Base-by-base conservation (phyloP, 495 filamentous ascomycete species). In the Thermothielavioides terrestris region DNA sequence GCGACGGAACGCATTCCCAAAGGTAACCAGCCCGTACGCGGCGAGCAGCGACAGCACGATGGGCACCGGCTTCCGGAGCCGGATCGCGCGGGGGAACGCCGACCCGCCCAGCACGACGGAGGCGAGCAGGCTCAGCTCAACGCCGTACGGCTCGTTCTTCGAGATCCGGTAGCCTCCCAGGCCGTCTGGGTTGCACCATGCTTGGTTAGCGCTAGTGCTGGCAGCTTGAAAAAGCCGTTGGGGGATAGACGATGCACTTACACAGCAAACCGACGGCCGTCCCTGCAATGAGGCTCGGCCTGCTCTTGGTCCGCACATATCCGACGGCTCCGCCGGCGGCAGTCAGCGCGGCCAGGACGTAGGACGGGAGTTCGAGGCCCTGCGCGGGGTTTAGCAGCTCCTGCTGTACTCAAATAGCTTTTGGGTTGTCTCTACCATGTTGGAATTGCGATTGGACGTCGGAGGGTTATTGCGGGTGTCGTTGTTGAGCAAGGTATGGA, bases 271-370 rank as follows among this genome's bases (percentile, higher is more conserved):
- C 92, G 57, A 98, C 88, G 23, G 81, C 81, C 47, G 84, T 61
- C 26, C 92, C 92, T 18, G 92, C 92, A 2, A 76, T 77, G 53
- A 97, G 72, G 14, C 89, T 94, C 32, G 91, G 91, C 51, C 90
- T 63, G 21, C 89, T 95, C 49, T 86, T 82, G 0, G 89, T 92
- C 60, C 82, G 83, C 26, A 71, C 54, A 42, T 84, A 98, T 61
- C 92, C 92, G 57, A 85, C 84, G 45, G 82, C 81, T 51, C 92
- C 92, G 55, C 92, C 92, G 36, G 84, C 72, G 42, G 88, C 88
- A 52, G 89, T 95, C 25, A 98, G 75, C 57, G 79, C 74, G 44
- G 83, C 85, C 65, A 98, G 84, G 57, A 85, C 57, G 66, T 83
- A 83, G 42, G 91, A 88, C 6, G 63, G 56, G 37, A 67, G 30